phyloP scores from a whole-genome alignment of 2,329 filamentous ascomycete species.

The Alternaria dauci region DNA sequence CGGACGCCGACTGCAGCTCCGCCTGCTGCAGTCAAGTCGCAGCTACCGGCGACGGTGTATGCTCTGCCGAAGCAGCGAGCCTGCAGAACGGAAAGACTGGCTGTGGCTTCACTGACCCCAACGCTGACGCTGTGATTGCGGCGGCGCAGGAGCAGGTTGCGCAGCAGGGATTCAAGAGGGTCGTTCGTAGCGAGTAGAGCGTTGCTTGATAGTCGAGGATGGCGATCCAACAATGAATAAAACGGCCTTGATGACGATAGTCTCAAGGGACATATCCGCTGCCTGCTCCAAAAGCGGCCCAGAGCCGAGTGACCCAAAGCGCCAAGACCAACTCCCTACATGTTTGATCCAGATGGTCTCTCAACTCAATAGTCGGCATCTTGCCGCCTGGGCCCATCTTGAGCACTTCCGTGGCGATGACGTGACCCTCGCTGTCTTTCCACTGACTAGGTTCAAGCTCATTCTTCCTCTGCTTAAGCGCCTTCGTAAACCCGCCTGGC shows the following conservation, averaged over 20 bases:
- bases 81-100: constrained; percentile 44
- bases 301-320: constrained; percentile 35
- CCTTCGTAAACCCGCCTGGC: constrained; percentile 19
- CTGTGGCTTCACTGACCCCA: constrained; percentile 42
- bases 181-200: constrained; percentile 20
- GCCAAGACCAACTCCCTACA: constrained; percentile 36
- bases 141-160: constrained; percentile 41
- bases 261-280: constrained; percentile 6
- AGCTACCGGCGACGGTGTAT: constrained; percentile 35
- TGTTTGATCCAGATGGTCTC: constrained; percentile 28
- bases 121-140: constrained; percentile 38
- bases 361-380: constrained; percentile 35
- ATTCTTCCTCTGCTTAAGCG: constrained; percentile 23
- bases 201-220: neutral
- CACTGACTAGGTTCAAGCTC: constrained; percentile 30
- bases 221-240: neutral
- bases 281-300: constrained; percentile 36
- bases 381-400: constrained; percentile 22
- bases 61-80: constrained; percentile 39
- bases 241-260: neutral
- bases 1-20: constrained; percentile 40
- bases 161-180: constrained; percentile 43
- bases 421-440: constrained; percentile 31
- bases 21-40: constrained; percentile 38
- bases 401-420: constrained; percentile 34